Evolutionary conservation across 108 stramenopile species (phyloP), one percentile per base, ranked within the genome.

Genomic region (Nitzschia sp.): DNA sequence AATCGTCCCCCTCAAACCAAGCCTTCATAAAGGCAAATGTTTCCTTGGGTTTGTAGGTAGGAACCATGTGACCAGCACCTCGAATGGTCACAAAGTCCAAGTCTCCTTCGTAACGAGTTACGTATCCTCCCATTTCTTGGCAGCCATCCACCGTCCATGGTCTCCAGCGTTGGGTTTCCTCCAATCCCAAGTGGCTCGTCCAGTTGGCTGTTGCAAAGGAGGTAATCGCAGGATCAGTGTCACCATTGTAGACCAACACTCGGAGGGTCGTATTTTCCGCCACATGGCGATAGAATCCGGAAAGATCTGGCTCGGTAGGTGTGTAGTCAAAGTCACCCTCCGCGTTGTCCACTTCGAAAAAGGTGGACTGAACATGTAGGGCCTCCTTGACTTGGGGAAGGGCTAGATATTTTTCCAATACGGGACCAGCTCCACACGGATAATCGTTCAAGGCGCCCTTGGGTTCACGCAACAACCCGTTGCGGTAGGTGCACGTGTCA

Each of bases 161-260:
- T 2, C 81, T 44, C 88, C 88, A 87, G 6, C 68, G 56, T 51
- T 79, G 44, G 8, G 29, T 57, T 59, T 78, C 83, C 3, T 73
- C 62, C 10, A 89, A 71, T 14, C 83, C 86, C 8, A 92, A 48
- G 62, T 68, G 24, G 14, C 53, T 62, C 3, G 86, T 87, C 88
- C 88, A 89, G 56, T 87, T 83, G 65, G 87, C 78, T 9, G 86
- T 72, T 8, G 79, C 83, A 71, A 92, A 85, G 24, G 70, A 78
- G 34, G 82, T 87, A 67, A 89, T 83, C 41, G 83, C 80, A 9
- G 87, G 85, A 67, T 92, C 91, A 6, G 91, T 84, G 63, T 92
- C 91, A 17, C 91, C 91, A 66, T 92, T 89, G 82, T 89, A 92
- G 6, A 92, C 75, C 63, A 88, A 55, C 0, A 85, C 78, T 24